Evolutionary conservation across 2,329 filamentous ascomycete genomes (phyloP), one percentile per base, ranked within the genome.

Genomic region (Hypomyces perniciosus): DNA sequence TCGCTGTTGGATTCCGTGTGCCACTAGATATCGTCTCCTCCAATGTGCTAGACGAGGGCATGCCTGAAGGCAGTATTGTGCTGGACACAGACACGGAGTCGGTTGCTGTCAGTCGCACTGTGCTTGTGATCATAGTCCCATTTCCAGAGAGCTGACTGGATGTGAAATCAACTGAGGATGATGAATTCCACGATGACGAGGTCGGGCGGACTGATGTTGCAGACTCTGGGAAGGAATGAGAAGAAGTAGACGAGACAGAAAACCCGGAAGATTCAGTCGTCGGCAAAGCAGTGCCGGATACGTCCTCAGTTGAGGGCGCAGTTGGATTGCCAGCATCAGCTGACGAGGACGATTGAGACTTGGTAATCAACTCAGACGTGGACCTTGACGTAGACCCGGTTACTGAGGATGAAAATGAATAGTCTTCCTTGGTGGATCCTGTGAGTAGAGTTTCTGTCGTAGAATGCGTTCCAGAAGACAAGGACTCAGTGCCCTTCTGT

Each of bases 331-430:
- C 40, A 13, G 47, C 20, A 20, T 20, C 20, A 44, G 31, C 20
- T 39, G 9, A 7, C 10, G 8, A 29, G 9, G n/a, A 35, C 8
- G 9, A 9, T 9, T 4, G 43, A 45, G 31, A 8, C 5, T 10
- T 33, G 30, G 13, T 33, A 8, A 4, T 34, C 13, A 26, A 34
- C 27, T 27, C 29, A 34, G 43, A 43, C 29, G 46, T 30, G 6
- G 37, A 33, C 28, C 37, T 42, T 6, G 26, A 34, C 4, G 43
- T 13, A 8, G 43, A 44, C 5, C 20, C 27, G 5, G 8, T 30
- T 29, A 43, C 47, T 6, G 42, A 38, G 12, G 51, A 44, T 7
- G 50, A 43, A 27, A 49, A 53, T 5, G 51, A 46, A 44, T 41
- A 45, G 7, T 31, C n/a, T 2, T n/a, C 47, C 9, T 27, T 43